Conservation (phyloP, 345 rosid species). For the Acer campestre region DNA sequence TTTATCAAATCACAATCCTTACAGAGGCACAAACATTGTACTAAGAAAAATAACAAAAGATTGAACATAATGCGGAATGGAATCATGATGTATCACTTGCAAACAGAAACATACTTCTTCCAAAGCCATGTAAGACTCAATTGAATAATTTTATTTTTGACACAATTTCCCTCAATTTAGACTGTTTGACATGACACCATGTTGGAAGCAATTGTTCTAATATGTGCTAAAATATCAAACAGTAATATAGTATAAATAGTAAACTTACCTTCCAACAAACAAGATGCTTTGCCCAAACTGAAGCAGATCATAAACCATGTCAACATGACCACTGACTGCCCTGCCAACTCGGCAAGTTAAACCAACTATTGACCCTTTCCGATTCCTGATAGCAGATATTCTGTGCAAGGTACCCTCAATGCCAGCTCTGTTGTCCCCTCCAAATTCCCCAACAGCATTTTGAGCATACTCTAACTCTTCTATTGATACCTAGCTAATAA, state of each 20-base stretch:
- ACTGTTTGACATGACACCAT: not conserved
- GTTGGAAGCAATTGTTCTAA: not conserved
- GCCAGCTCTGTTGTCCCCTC: constrained; percentile 68
- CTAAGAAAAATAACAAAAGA: not conserved
- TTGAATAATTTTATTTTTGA: not conserved
- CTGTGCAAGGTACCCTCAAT: constrained; percentile 72
- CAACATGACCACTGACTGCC: constrained; percentile 62
- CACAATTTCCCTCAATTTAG: not conserved
- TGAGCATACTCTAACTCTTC: constrained; percentile 64
- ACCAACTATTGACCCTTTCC: constrained; percentile 59
- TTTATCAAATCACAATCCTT: not conserved
- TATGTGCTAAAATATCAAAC: not conserved
- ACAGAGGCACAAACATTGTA: not conserved
- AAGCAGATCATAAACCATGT: constrained; percentile 66
- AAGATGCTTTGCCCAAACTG: constrained; percentile 64
- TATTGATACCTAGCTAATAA: constrained; percentile 52
- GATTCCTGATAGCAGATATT: constrained; percentile 62
- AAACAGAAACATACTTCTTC: not conserved
- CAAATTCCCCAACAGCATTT: constrained; percentile 60
- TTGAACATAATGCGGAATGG: not conserved
- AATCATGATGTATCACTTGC: not conserved
- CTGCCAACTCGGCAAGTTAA: constrained; percentile 70
- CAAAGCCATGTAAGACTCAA: not conserved
- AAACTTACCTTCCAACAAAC: constrained; percentile 60
- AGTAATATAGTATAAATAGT: not conserved